phyloP scores from a whole-genome alignment of 2,329 filamentous ascomycete species.

The Cordyceps cicadae region DNA sequence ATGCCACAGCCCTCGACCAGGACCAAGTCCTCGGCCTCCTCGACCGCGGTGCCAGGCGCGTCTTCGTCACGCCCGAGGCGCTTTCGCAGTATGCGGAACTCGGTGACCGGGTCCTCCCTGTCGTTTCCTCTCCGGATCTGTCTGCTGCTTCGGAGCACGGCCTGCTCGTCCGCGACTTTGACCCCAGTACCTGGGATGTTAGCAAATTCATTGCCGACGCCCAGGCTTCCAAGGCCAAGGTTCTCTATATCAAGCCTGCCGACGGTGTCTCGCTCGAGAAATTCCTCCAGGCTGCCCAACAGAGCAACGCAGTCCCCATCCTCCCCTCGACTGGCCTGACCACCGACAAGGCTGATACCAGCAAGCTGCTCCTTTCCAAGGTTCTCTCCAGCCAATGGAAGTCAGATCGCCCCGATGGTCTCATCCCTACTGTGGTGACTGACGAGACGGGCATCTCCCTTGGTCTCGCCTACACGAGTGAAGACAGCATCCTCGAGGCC shows the following conservation, averaged over 20 bases:
- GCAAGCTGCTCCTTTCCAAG: constrained; percentile 51
- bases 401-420: constrained; percentile 73
- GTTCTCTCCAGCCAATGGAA: constrained; percentile 68
- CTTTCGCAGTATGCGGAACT: constrained; percentile 50
- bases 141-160: constrained; percentile 39
- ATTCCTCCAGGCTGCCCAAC: constrained; percentile 40
- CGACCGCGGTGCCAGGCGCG: constrained; percentile 74
- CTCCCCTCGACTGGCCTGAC: constrained; percentile 65
- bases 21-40: constrained; percentile 74
- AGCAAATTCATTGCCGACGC: constrained; percentile 36
- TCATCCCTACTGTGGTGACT: constrained; percentile 84
- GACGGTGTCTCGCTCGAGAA: constrained; percentile 37
- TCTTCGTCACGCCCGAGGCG: constrained; percentile 70
- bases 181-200: constrained; percentile 33
- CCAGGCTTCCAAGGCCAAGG: constrained; percentile 37
- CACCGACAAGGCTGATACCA: constrained; percentile 52
- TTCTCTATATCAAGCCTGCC: constrained; percentile 43
- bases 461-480: constrained; percentile 89
- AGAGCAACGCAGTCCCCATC: constrained; percentile 58
- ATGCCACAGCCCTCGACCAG: constrained; percentile 59
- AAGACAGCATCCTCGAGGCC: constrained; percentile 81
- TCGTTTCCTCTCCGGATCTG: constrained; percentile 38
- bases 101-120: constrained; percentile 47
- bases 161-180: constrained; percentile 45
- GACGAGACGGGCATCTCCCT: constrained; percentile 79